Percentiles rank a stretch among this genome's conserved stretches.
Evolutionary conservation across 1,284 basidiomycete genomes (phyloP).

Genomic region (Leccinum angustisporum): DNA sequence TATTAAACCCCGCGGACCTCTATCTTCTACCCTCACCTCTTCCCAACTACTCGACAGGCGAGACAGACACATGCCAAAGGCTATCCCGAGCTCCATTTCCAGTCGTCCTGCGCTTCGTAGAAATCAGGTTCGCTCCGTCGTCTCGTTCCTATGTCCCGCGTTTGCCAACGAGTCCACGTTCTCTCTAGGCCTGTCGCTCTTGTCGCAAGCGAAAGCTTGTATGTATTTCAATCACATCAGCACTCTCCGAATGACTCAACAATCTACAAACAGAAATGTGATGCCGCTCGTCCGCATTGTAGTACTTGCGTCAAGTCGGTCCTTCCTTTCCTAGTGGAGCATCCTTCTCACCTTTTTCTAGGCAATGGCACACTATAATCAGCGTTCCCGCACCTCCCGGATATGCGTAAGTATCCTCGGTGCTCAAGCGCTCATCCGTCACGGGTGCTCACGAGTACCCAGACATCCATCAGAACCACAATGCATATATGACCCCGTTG

Average conservation of each 20-base stretch:
- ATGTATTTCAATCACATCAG: slow-evolving; percentile 26
- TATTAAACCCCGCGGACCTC: background rate
- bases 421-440: background rate
- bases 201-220: slow-evolving; percentile 81
- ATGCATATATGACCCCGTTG: slow-evolving; percentile 80
- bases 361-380: slow-evolving; percentile 76
- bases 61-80: slow-evolving; percentile 62
- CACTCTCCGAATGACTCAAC: slow-evolving; percentile 11
- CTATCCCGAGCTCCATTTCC: slow-evolving; percentile 31
- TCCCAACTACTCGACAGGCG: background rate
- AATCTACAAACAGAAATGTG: slow-evolving; percentile 64
- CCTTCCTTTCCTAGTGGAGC: slow-evolving; percentile 2
- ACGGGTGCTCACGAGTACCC: slow-evolving; percentile 12
- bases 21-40: background rate
- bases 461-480: slow-evolving; percentile 80
- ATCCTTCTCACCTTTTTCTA: slow-evolving; percentile 28
- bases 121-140: slow-evolving; percentile 59
- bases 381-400: slow-evolving; percentile 77
- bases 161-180: slow-evolving; percentile 5
- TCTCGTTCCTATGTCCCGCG: background rate
- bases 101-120: slow-evolving; percentile 67
- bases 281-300: slow-evolving; percentile 78
- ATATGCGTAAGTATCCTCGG: slow-evolving; percentile 58
- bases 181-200: slow-evolving; percentile 68
- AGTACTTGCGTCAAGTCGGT: slow-evolving; percentile 77